Evolutionary conservation across 768 basidiomycete genomes (phyloP), one percentile per base, ranked within the genome.

Genomic region (Mycena indigotica): DNA sequence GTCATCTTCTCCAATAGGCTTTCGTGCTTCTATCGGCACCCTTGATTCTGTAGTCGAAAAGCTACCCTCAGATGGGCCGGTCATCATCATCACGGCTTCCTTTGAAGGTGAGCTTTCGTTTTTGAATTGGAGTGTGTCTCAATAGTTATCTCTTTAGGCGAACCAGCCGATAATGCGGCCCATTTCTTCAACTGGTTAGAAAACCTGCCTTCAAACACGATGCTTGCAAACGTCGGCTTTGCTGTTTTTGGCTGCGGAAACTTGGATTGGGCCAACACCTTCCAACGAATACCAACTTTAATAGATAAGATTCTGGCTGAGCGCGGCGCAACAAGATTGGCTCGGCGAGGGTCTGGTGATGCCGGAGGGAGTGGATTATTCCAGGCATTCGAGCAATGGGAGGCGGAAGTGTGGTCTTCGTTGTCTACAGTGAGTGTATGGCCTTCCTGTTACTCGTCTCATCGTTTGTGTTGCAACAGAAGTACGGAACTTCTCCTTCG

Each of bases 211-310:
- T 67, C 60, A 13, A n/a, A 26, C 5, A 13, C 25, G 46, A 64
- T 68, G 50, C 65, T 77, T 41, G 55, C 56, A 3, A 67, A 69
- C 26, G 69, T 77, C 24, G 66, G 66, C 17, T 82, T 70, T 51
- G 77, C 75, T 3, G 77, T 82, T 17, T 81, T 82, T 55, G 80
- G 80, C 0, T 78, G 77, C 57, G 80, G 80, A 10, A 77, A 82
- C 65, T 69, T 69, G 24, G 80, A 82, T 56, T 82, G 80, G 80
- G 71, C 71, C 5, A 64, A 70, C 30, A 80, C 79, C 1, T 82
- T 70, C 65, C 78, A 80, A 61, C 71, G 72, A 17, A 75, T 82
- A 28, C 80, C 80, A 2, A 72, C 28, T 28, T 62, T 77, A 4
- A 66, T 75, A 44, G 79, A 81, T 61, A 62, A 66, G 13, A 17